These are phyloP conservation scores for Urochloa ruziziensis DNA, from an alignment of 176 grass and related monocot species.

Conservation along the genomic window DNA sequence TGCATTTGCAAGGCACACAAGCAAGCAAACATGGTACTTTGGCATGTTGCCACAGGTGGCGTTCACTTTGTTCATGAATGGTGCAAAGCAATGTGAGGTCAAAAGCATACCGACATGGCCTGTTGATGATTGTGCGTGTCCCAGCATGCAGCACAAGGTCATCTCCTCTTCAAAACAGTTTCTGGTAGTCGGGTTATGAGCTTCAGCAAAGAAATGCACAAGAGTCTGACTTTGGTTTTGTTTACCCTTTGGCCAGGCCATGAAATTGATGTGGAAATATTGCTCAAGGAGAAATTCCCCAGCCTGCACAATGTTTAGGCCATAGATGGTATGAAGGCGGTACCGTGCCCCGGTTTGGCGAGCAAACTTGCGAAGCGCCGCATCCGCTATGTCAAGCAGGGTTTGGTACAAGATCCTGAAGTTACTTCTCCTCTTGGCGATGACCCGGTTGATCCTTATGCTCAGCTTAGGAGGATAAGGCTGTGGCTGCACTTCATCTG, in stretches of 20 bases:
- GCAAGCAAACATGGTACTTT: background rate
- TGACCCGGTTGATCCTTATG: background rate
- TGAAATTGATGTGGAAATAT: conserved; percentile 30
- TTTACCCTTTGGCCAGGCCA: background rate
- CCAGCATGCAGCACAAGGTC: conserved; percentile 16
- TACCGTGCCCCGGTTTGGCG: conserved; percentile 8
- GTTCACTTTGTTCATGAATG: background rate
- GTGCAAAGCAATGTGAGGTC: background rate
- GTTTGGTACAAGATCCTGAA: background rate
- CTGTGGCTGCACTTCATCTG: background rate
- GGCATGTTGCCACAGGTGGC: background rate
- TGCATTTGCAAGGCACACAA: background rate
- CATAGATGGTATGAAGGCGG: conserved; percentile 20
- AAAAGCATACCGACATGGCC: conserved; percentile 17
- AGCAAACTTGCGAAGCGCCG: conserved; percentile 12
- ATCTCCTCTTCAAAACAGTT: conserved; percentile 18
- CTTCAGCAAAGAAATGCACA: conserved; percentile 28
- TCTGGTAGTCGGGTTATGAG: background rate
- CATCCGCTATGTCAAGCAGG: background rate
- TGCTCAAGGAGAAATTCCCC: background rate
- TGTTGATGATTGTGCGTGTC: background rate
- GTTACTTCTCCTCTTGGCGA: background rate
- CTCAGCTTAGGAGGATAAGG: background rate
- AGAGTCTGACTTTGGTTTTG: background rate
- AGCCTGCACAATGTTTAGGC: background rate